These are phyloP conservation scores for Gastrolobium villosum DNA, from an alignment of 306 rosid species.

Conservation along the genomic window DNA sequence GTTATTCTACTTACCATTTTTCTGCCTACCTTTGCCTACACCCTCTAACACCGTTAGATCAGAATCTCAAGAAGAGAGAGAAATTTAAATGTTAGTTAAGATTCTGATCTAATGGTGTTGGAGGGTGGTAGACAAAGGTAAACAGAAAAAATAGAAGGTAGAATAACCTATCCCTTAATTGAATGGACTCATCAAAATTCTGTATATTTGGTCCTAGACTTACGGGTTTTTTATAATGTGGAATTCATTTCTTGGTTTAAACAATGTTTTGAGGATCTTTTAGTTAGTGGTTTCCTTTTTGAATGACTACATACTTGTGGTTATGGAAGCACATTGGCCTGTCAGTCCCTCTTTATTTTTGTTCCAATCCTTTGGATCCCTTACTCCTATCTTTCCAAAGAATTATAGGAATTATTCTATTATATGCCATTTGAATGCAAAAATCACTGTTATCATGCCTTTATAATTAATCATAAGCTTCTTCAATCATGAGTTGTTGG, in stretches of 20 bases:
- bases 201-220: not conserved
- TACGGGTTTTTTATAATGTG: not conserved
- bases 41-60: too few species aligned
- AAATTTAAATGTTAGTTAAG: too few species aligned
- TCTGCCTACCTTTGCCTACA: too few species aligned
- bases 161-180: too few species aligned
- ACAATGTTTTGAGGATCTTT: constrained; percentile 6
- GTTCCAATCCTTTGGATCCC: too few species aligned
- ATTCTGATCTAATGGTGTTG: too few species aligned
- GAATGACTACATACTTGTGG: constrained; percentile 8
- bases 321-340: not conserved
- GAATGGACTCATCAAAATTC: not conserved
- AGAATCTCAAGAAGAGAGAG: too few species aligned
- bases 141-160: too few species aligned
- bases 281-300: not conserved
- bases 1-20: too few species aligned
- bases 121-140: too few species aligned
- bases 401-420: too few species aligned
- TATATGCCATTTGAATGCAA: not conserved
- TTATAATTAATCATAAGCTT: constrained; percentile 24
- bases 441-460: not conserved
- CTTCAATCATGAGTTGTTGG: constrained; percentile 6
- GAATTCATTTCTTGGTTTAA: not conserved
- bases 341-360: not conserved
- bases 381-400: too few species aligned